Evolutionary conservation across 306 rosid species (phyloP), one percentile per base, ranked within the genome.

Genomic region (Inga oerstediana): DNA sequence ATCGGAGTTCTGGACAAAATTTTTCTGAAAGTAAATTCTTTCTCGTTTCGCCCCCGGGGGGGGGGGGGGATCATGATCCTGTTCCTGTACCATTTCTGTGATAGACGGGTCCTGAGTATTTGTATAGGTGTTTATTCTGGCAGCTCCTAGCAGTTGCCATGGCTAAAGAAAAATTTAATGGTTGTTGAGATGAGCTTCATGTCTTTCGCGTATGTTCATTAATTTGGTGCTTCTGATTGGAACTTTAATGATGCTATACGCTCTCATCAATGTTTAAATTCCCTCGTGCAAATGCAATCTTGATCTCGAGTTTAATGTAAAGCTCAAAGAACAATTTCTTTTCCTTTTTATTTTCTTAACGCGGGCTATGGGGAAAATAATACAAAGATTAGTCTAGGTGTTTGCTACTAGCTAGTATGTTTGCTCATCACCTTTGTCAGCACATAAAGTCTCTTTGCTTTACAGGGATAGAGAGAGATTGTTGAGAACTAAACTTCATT

Each of bases 41-140:
- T 66, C 5, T 67, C 51, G 15, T 48, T 86, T 24, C 27, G 27
- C 27, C 30, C 30, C 1, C 1, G 30, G 30, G 81, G 83, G 78
- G 83, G 77, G 78, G 83, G 27, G 27, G 27, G 27, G 77, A 34
- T 80, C 72, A 51, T 58, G 80, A 39, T 74, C 75, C 35, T 72
- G 75, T 83, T 71, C 82, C 72, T 71, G 79, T 87, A 73, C 59
- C 81, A 74, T 77, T 64, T 6, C 51, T 59, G 64, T 34, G 12
- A 10, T 62, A 32, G 43, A 48, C 34, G 75, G 76, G 84, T 59
- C 81, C 75, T 81, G 49, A 35, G 61, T 78, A 74, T 78, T 62
- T 87, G 86, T 83, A 77, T 73, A 85, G 88, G 75, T 69, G 79
- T 75, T 65, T 56, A 79, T 51, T 77, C 45, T 75, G 84, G 83